These are phyloP conservation scores for Aureobasidium leucospermi DNA, from an alignment of 2,329 filamentous ascomycete genomes.

Conservation along the genomic window DNA sequence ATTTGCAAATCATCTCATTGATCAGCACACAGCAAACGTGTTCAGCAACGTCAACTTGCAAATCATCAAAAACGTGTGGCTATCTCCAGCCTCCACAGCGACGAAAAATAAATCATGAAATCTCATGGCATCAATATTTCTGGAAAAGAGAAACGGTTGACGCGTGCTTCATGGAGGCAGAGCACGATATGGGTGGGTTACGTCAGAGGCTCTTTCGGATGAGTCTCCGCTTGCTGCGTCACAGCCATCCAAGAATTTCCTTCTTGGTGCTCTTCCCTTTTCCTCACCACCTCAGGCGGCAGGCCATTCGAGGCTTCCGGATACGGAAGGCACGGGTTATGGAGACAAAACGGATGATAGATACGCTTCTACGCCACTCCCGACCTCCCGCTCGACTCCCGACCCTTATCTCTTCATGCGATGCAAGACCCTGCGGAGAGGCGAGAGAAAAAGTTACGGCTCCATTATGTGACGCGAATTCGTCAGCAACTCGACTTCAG, in stretches of 20 bases:
- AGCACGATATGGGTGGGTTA: background rate
- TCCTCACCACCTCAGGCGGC: background rate
- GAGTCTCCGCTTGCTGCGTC: background rate
- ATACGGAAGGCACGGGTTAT: background rate
- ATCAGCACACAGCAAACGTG: slow-evolving; percentile 2
- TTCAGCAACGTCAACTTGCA: slow-evolving; percentile 5
- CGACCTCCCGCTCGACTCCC: background rate
- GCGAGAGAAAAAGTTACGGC: background rate
- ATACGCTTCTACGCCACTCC: background rate
- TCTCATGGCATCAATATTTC: background rate
- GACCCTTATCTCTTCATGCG: background rate
- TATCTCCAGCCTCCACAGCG: background rate
- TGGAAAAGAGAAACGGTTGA: background rate
- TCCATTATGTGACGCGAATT: background rate
- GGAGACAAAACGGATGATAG: background rate
- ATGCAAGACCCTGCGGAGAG: background rate
- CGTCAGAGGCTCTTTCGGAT: background rate
- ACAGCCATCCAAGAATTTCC: background rate
- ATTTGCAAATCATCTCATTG: slow-evolving; percentile 4
- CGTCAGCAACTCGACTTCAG: background rate
- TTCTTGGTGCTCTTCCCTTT: background rate
- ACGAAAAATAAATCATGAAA: background rate
- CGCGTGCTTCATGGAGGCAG: background rate
- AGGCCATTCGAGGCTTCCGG: background rate
- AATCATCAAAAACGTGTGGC: background rate